Base-by-base conservation (phyloP, 805 yeast genomes). In the Ogataea nonfermentans region DNA sequence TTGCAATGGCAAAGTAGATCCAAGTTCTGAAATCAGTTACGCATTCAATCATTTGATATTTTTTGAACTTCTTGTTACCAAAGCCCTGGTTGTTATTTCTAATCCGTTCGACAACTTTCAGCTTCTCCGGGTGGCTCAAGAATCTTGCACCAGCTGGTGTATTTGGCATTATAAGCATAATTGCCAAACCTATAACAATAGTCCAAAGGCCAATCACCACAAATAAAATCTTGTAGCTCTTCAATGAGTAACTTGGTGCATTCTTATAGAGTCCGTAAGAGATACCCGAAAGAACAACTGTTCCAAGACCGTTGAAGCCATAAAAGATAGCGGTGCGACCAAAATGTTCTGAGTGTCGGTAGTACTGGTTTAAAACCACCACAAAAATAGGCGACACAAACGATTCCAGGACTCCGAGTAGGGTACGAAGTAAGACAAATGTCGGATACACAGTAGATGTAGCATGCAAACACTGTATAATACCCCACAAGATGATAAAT, bases 361-460 rank as follows among this genome's bases (percentile, higher is more conserved):
- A 79, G 68, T 74, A 79, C 51, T 76, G 80, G 26, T 73, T 52
- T 9, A 79, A 75, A 24, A 78, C 51, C 15, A 77, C 64, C 15
- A 74, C 70, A 56, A 69, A 71, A 4, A 76, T 74, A 2, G 85
- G 84, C n/a, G 78, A 68, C 14, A 78, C 69, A 19, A 71, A 65
- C 29, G 75, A 62, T 52, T 78, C 84, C 3, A 74, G 60, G 46
- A 66, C 60, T 9, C 81, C 82, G 24, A 74, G 54, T 45, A 71
- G 65, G 49, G 74, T 71, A 43, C 80, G 57, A 24, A 71, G 41
- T 2, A 61, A 67, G 28, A 64, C 59, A 3, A 74, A 63, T 11
- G 76, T 74, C 13, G 65, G 63, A 46, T 66, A 68, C 41, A 65
- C 67, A 24, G 44, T 50, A 25, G 72, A 68, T 1, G 69, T 61